Base-by-base conservation (phyloP, 2,329 filamentous ascomycete genomes). In the Sclerotiophoma versabilis region DNA sequence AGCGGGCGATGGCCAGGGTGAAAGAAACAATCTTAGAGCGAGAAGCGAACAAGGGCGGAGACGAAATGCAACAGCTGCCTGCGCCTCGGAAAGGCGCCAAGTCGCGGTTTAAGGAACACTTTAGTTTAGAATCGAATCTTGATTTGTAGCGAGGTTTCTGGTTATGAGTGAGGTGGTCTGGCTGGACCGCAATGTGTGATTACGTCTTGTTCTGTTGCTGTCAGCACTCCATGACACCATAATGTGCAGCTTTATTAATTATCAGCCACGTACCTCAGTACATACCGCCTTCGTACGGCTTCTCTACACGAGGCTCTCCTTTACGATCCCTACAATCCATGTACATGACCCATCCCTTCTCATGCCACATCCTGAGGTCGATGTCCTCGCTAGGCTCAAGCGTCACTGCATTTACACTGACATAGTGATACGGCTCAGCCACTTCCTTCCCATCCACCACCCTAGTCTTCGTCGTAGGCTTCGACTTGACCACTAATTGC, bases 391-490 rank as follows among this genome's bases (percentile, higher is more conserved):
- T 57, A 3, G 55, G 55, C 32, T 72, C 68, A 8, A 75, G 50
- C 8, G 71, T 75, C 7, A 65, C 60, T 0, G 71, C 70, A 55
- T 75, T 75, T 14, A 73, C 63, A 23, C 68, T 74, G 15, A 74
- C 20, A 53, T 74, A 75, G 22, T 66, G 62, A 11, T 59, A 47
- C 6, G 48, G 44, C 30, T 57, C 59, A 5, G 38, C 48, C 6
- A 46, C 15, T 19, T 63, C 44, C 17, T 65, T 54, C 2, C 66
- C 66, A 41, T 66, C 45, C 5, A 46, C 51, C 3, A 25, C 41
- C 15, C 14, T 55, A 12, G 38, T 55, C 11, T 41, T 58, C 19
- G 54, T 58, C 29, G 33, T 57, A 12, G 33, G 36, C n/a, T 51
- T 65, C 7, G 61, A 57, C 48, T 49, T 69, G 62, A 65, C 67